Evolutionary conservation across 2,329 filamentous ascomycete genomes (phyloP).

Genomic region (Diaporthe destruens): DNA sequence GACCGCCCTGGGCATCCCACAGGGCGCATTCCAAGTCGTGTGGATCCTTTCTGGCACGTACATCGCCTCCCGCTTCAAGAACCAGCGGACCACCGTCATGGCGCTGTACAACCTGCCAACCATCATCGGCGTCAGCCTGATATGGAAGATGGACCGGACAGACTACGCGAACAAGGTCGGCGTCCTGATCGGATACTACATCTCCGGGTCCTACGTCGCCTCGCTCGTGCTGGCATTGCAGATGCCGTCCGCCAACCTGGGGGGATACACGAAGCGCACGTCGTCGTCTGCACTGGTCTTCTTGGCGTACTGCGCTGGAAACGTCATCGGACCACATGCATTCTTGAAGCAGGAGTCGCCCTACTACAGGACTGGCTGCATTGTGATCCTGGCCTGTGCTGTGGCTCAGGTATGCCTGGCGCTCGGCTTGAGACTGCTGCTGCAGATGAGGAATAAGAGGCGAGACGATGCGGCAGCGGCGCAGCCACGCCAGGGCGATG

Average conservation of each 20-base stretch:
- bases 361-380: conserved; percentile 64
- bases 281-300: conserved; percentile 61
- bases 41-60: conserved; percentile 66
- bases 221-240: conserved; percentile 66
- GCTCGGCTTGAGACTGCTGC: conserved; percentile 51
- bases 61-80: conserved; percentile 63
- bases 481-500: conserved; percentile 45
- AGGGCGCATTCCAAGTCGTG: conserved; percentile 66
- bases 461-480: conserved; percentile 49
- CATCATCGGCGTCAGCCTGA: conserved; percentile 59
- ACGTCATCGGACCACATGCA: conserved; percentile 61
- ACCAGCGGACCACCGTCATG: conserved; percentile 66
- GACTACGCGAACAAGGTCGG: conserved; percentile 55
- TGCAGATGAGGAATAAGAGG: conserved; percentile 55
- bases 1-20: conserved; percentile 66
- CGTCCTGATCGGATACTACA: conserved; percentile 65
- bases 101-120: conserved; percentile 64
- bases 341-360: conserved; percentile 60
- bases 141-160: conserved; percentile 61
- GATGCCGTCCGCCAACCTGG: conserved; percentile 62
- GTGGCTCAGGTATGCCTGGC: conserved; percentile 56
- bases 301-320: conserved; percentile 59
- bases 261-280: conserved; percentile 61
- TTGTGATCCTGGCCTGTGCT: conserved; percentile 61
- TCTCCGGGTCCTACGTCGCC: conserved; percentile 61